Base-by-base conservation (phyloP, 768 basidiomycete species). In the Aureoboletus auriporus region DNA sequence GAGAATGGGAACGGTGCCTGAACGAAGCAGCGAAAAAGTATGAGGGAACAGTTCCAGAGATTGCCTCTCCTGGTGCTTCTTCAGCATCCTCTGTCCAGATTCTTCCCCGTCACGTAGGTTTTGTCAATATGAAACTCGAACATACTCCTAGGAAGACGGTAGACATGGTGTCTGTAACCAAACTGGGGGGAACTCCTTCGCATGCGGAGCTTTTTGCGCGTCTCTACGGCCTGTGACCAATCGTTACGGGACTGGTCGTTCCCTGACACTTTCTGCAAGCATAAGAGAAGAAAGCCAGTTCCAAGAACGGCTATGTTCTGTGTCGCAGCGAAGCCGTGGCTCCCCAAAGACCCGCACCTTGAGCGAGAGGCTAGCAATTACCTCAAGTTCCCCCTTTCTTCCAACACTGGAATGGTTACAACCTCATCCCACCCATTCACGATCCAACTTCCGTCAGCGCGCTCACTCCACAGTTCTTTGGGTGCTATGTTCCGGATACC, bases 381-480 rank as follows among this genome's bases (percentile, higher is more conserved):
- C 49, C 44, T 56, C 30, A n/a, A 39, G 4, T 64, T 62, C 39
- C 61, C 67, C 12, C 34, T 45, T 61, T 66, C 33, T 62, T 63
- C 36, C 52, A 65, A 38, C 56, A 63, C 42, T 64, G 63, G 61
- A 49, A 36, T 5, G 58, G 56, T 10, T 63, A 58, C 46, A 64
- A 65, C 31, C 26, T 58, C 28, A 16, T 60, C 23, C 49, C 52
- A 2, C 63, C 63, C 17, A 33, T 78, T 8, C 63, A 68, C 27
- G 64, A 74, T 49, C 80, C 80, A 0, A 69, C 73, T 0, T 77
- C 78, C 1, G 63, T 77, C 5, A 71, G 71, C 8, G 71, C 83
- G 0, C 49, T 83, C 41, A 75, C 78, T 5, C 83, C 84, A 1
- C 80, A 82, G 59, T 84, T 75, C 63, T 84, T 78, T 56, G 82